Percentiles rank a stretch among this genome's conserved stretches.
phyloP scores from a whole-genome alignment of 1,284 basidiomycete genomes.

The Omphalotus olearius region DNA sequence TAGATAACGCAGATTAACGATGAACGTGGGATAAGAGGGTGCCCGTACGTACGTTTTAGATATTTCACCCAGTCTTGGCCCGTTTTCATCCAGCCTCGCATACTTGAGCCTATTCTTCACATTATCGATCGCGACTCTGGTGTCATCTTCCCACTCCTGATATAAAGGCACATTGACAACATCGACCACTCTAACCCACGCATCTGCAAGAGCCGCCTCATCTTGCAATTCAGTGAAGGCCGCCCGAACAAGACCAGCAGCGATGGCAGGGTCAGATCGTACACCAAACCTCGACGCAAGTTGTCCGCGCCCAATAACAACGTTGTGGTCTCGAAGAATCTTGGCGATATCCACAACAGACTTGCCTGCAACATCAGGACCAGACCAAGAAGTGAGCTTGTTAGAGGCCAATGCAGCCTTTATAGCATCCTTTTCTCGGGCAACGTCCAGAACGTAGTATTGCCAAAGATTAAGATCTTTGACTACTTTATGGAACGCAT shows the following conservation, averaged over 20 bases:
- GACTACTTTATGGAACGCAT: conserved; percentile 59
- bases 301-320: conserved; percentile 55
- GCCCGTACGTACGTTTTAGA: conserved; percentile 62
- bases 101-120: conserved; percentile 78
- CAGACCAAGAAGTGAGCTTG: conserved; percentile 50
- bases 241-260: conserved; percentile 69
- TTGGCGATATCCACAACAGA: conserved; percentile 66
- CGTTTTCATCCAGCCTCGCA: conserved; percentile 75
- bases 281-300: conserved; percentile 68
- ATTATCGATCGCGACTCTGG: conserved; percentile 67
- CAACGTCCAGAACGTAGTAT: conserved; percentile 83
- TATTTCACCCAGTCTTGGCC: conserved; percentile 84
- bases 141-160: conserved; percentile 81
- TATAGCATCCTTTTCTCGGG: conserved; percentile 52
- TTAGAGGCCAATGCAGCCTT: conserved; percentile 43
- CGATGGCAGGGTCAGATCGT: conserved; percentile 51
- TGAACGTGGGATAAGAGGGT: neutral
- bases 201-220: conserved; percentile 53
- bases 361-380: conserved; percentile 53
- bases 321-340: conserved; percentile 48
- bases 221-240: conserved; percentile 57
- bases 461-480: conserved; percentile 80
- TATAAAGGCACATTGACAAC: conserved; percentile 87
- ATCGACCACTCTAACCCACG: conserved; percentile 77
- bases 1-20: conserved; percentile 26